Evolutionary conservation across 164 flowering plant genomes (phyloP).

Genomic region (Magnolia kwangsiensis): DNA sequence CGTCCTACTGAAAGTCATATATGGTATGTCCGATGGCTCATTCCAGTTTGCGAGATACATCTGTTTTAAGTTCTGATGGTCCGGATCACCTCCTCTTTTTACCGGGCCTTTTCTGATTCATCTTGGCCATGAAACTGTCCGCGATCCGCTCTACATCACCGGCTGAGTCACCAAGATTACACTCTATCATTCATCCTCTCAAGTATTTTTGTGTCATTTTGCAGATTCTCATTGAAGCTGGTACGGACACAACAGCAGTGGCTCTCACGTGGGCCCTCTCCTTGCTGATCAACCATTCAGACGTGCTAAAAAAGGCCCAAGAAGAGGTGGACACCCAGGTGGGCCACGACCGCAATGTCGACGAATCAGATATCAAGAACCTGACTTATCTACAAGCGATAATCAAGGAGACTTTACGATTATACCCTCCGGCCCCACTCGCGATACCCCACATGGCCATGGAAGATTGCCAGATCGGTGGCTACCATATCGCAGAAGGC

Average conservation of each 20-base stretch:
- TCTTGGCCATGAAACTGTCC: too few species aligned
- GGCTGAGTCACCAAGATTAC: too few species aligned
- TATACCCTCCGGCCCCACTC: slow-evolving; percentile 10
- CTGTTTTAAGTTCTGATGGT: too few species aligned
- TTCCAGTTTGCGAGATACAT: too few species aligned
- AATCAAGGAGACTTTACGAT: slow-evolving; percentile 14
- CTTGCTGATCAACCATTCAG: slow-evolving; percentile 19
- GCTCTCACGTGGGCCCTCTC: slow-evolving; percentile 24
- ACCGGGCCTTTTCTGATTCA: too few species aligned
- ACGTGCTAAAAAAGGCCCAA: slow-evolving; percentile 19
- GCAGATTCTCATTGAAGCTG: slow-evolving; percentile 17
- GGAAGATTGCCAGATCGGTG: slow-evolving; percentile 22
- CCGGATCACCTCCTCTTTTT: too few species aligned
- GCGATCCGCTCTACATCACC: not conserved
- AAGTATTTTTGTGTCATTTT: not conserved
- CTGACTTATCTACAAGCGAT: slow-evolving; percentile 28
- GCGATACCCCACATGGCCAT: slow-evolving; percentile 17
- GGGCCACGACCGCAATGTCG: slow-evolving; percentile 22
- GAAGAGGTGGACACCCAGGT: slow-evolving; percentile 27
- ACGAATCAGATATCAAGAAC: slow-evolving; percentile 26
- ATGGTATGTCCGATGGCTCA: too few species aligned
- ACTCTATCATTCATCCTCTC: not conserved
- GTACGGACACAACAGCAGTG: slow-evolving; percentile 20
- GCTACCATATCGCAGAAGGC: slow-evolving; percentile 21
- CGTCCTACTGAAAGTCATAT: too few species aligned